Conservation (phyloP, 176 grass and related monocot species). For the Cenchrus americanus region DNA sequence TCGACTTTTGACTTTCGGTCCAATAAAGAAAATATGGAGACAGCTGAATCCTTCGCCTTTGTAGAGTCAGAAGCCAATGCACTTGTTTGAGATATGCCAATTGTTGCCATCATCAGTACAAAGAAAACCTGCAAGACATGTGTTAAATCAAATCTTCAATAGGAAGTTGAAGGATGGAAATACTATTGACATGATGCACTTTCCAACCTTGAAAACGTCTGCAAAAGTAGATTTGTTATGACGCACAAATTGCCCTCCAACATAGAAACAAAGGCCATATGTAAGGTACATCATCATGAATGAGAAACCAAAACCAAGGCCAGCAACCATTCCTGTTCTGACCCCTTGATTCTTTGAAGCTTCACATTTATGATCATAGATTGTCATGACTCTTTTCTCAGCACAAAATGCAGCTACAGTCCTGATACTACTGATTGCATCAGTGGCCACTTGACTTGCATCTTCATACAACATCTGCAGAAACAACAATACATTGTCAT, state of each 20-base stretch:
- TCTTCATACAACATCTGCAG: conserved; percentile 77
- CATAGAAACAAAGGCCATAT: conserved; percentile 78
- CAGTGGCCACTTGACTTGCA: conserved; percentile 83
- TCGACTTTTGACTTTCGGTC: too few species aligned
- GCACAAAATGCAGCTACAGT: conserved; percentile 82
- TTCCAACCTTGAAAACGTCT: conserved; percentile 70
- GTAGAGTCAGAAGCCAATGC: conserved; percentile 69
- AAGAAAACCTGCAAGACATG: conserved; percentile 73
- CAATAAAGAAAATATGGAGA: too few species aligned
- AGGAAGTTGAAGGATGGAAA: not conserved
- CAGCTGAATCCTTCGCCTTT: too few species aligned
- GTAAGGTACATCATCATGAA: conserved; percentile 66
- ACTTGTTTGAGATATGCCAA: conserved; percentile 77
- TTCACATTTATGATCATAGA: conserved; percentile 71
- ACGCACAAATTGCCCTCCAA: conserved; percentile 64
- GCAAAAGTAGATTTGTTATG: conserved; percentile 56
- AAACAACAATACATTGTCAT: conserved; percentile 12
- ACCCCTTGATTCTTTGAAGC: conserved; percentile 68
- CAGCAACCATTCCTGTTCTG: conserved; percentile 62
- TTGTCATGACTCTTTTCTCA: conserved; percentile 62
- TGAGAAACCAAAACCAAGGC: conserved; percentile 83
- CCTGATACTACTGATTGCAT: conserved; percentile 73
- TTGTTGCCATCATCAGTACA: conserved; percentile 63
- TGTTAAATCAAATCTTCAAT: conserved; percentile 18
- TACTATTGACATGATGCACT: not conserved